Percentiles rank a stretch among this genome's conserved stretches.
These are phyloP conservation scores for Mycothermus thermophilus DNA, from an alignment of 495 filamentous ascomycete species.

Conservation along the genomic window DNA sequence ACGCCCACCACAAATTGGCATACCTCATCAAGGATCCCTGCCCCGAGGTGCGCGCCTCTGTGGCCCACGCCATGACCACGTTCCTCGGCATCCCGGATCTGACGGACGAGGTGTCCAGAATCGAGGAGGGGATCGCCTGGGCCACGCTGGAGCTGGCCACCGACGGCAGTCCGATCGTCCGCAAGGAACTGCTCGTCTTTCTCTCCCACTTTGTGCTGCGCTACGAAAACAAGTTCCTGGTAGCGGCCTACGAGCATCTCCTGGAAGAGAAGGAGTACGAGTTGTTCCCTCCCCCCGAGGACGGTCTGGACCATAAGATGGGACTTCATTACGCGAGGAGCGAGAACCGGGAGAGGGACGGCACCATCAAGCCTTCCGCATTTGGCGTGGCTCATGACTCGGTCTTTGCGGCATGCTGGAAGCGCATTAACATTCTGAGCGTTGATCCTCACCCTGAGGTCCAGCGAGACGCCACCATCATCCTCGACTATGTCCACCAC, in stretches of 20 bases:
- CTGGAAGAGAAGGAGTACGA: slow-evolving; percentile 66
- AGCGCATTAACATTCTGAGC: slow-evolving; percentile 75
- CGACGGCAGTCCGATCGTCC: slow-evolving; percentile 84
- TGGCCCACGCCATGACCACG: slow-evolving; percentile 81
- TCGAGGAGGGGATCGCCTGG: slow-evolving; percentile 78
- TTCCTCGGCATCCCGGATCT: slow-evolving; percentile 90
- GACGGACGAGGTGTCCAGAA: slow-evolving; percentile 76
- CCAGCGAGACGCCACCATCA: slow-evolving; percentile 61
- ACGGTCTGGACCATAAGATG: slow-evolving; percentile 41
- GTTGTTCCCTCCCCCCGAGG: slow-evolving; percentile 33
- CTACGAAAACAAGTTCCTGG: slow-evolving; percentile 84
- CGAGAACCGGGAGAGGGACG: slow-evolving; percentile 36
- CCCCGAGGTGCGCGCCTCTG: slow-evolving; percentile 88
- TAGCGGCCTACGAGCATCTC: slow-evolving; percentile 84
- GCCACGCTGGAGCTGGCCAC: slow-evolving; percentile 73
- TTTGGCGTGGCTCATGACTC: slow-evolving; percentile 65
- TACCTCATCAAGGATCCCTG: slow-evolving; percentile 74
- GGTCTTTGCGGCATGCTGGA: slow-evolving; percentile 85
- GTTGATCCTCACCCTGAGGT: slow-evolving; percentile 93
- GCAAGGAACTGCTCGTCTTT: slow-evolving; percentile 85
- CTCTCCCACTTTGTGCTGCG: slow-evolving; percentile 82
- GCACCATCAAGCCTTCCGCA: slow-evolving; percentile 32
- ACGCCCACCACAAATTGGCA: slow-evolving; percentile 64
- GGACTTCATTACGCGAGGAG: slow-evolving; percentile 38
- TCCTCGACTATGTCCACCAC: slow-evolving; percentile 74